phyloP scores from a whole-genome alignment of 495 filamentous ascomycete genomes.

The Annulohypoxylon maeteangense region DNA sequence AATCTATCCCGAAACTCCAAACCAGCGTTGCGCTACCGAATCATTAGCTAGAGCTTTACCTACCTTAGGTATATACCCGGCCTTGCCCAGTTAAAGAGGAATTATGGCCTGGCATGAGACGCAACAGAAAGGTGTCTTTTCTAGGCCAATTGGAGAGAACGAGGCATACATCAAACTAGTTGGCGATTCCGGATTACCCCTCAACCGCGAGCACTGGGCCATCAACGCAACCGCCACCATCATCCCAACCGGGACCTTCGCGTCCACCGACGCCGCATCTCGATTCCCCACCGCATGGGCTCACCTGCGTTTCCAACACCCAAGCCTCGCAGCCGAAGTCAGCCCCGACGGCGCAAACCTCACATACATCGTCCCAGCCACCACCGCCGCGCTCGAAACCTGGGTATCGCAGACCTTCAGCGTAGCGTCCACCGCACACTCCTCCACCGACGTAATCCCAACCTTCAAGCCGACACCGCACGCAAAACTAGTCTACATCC shows the following conservation, averaged over 20 bases:
- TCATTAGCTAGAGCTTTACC: not conserved
- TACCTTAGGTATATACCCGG: no score
- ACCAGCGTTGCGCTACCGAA: not conserved
- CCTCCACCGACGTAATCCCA: slow-evolving; percentile 5
- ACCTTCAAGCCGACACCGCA: slow-evolving; percentile 9
- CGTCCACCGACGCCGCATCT: slow-evolving; percentile 16
- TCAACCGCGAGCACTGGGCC: slow-evolving; percentile 46
- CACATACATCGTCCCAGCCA: slow-evolving; percentile 43
- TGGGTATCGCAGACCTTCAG: slow-evolving; percentile 6
- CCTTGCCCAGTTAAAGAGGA: no score
- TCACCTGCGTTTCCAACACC: slow-evolving; percentile 49
- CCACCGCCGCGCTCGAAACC: slow-evolving; percentile 41
- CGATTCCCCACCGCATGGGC: slow-evolving; percentile 45
- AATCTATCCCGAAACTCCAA: no score
- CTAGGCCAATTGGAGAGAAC: slow-evolving; percentile 39
- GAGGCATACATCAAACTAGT: slow-evolving; percentile 44
- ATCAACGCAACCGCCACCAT: slow-evolving; percentile 40
- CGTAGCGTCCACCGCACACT: slow-evolving; percentile 3
- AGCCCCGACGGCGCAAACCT: slow-evolving; percentile 31
- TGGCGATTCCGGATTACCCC: slow-evolving; percentile 36
- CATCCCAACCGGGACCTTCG: slow-evolving; percentile 20
- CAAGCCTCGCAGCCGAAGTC: slow-evolving; percentile 44
- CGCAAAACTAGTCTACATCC: slow-evolving; percentile 16
- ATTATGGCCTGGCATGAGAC: slow-evolving; percentile 21
- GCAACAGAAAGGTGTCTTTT: slow-evolving; percentile 25